Evolutionary conservation across 176 grass and related monocot species (phyloP), one percentile per base, ranked within the genome.

Genomic region (Cenchrus fungigraminus): DNA sequence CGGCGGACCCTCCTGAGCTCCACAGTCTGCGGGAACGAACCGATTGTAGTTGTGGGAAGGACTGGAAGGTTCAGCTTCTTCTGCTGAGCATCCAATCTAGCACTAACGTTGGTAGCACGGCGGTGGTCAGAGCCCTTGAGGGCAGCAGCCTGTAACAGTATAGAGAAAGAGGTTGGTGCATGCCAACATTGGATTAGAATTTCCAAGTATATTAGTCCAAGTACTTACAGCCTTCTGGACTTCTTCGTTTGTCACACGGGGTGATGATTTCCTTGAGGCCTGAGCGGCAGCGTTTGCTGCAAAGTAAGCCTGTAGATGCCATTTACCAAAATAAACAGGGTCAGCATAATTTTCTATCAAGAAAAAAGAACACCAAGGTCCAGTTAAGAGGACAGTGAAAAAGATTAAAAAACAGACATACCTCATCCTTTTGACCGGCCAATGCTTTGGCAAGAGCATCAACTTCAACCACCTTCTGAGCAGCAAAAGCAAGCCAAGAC

Each of bases 401-500:
- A 22, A 49, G 22, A 61, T 34, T 34, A 10, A 77, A 40, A 29
- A 31, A 65, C 14, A 10, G 40, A 8, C n/a, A 32, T 90, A 98
- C 95, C 95, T 95, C 95, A 83, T 98, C 95, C 84, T 95, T 98
- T 12, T 89, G 79, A 63, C 91, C 95, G 88, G 87, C 89, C 79
- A 95, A 86, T 78, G 92, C 91, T 82, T 95, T 98, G 57, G 87
- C 95, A 80, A 98, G 90, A 73, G 89, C 92, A 80, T 93, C 86
- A 50, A 98, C 95, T 84, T 98, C 95, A 84, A 95, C 87, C 31
- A 98, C 87, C 89, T 98, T 98, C 70, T 97, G 95, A 61, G 95
- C 92, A 63, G 92, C 91, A 88, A 97, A 97, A 49, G 95, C 95
- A 4, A 97, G 71, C 95, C 95, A 97, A 28, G 95, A 97, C 85